A percentile compares a stretch with the other conserved stretches of the same genome.
Evolutionary conservation across 2,329 filamentous ascomycete genomes (phyloP).

Genomic region (Proliferodiscus dingleyae): DNA sequence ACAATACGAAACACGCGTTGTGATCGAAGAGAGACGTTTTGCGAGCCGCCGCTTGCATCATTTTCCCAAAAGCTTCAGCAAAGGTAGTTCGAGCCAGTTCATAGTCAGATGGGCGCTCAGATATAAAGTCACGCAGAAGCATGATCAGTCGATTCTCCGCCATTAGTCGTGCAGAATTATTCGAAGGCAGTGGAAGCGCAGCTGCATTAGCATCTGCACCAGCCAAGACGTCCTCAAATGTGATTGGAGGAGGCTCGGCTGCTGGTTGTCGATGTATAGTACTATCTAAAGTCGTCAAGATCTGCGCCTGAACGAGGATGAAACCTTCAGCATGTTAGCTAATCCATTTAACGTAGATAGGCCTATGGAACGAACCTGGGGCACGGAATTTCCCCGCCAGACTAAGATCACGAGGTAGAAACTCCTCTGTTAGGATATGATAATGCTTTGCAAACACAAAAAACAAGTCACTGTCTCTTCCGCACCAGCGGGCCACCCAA

Average conservation of each 20-base stretch:
- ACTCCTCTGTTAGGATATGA: slow-evolving; percentile 60
- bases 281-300: slow-evolving; percentile 60
- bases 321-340: slow-evolving; percentile 40
- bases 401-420: slow-evolving; percentile 45
- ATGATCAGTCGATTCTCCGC: slow-evolving; percentile 67
- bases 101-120: slow-evolving; percentile 51
- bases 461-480: slow-evolving; percentile 69
- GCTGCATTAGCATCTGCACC: slow-evolving; percentile 55
- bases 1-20: slow-evolving; percentile 67
- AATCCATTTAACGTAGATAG: not conserved
- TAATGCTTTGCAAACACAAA: slow-evolving; percentile 70
- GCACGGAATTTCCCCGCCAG: slow-evolving; percentile 54
- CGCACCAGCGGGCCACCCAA: slow-evolving; percentile 67
- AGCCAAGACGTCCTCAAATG: slow-evolving; percentile 61
- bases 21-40: slow-evolving; percentile 65
- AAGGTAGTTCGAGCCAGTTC: slow-evolving; percentile 53
- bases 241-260: slow-evolving; percentile 47
- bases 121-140: slow-evolving; percentile 63
- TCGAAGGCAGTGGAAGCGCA: slow-evolving; percentile 49
- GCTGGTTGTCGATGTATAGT: slow-evolving; percentile 59
- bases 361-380: slow-evolving; percentile 39
- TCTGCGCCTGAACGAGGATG: slow-evolving; percentile 63
- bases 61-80: slow-evolving; percentile 55
- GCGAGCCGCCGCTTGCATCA: slow-evolving; percentile 57
- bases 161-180: slow-evolving; percentile 60